phyloP scores from a whole-genome alignment of 1,284 basidiomycete genomes.

The Vanrija humicola region DNA sequence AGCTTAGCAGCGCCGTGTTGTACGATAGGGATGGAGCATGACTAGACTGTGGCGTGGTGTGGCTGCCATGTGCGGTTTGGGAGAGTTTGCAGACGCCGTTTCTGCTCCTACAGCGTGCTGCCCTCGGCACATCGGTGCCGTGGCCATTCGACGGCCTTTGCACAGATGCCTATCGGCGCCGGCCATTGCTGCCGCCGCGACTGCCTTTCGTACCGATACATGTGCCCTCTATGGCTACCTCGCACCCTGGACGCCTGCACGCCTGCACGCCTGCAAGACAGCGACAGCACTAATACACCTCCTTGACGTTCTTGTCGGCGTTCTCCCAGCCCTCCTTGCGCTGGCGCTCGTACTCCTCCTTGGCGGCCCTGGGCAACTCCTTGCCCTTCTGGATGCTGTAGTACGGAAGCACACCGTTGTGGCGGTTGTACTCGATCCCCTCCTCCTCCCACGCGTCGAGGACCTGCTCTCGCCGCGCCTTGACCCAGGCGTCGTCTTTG shows the following conservation, averaged over 20 bases:
- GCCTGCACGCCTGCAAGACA: neutral
- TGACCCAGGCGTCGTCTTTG: slow-evolving; percentile 45
- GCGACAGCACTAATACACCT: neutral
- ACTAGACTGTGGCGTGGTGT: neutral
- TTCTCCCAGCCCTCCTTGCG: slow-evolving; percentile 45
- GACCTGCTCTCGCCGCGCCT: slow-evolving; percentile 33
- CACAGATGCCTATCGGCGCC: too few relatives aligned
- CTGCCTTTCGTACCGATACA: too few relatives aligned
- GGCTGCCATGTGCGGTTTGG: neutral
- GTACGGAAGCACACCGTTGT: slow-evolving; percentile 35
- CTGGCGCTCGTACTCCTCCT: slow-evolving; percentile 43
- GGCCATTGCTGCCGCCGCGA: too few relatives aligned
- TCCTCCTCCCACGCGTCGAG: slow-evolving; percentile 36
- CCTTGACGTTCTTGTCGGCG: neutral
- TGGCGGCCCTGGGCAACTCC: slow-evolving; percentile 18
- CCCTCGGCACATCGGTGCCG: too few relatives aligned
- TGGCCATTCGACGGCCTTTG: too few relatives aligned
- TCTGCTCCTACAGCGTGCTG: too few relatives aligned
- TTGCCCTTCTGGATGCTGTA: slow-evolving; percentile 2
- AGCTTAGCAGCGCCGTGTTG: slow-evolving; percentile 4
- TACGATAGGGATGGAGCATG: slow-evolving; percentile 10
- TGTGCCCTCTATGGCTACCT: too few relatives aligned
- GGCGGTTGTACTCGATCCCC: slow-evolving; percentile 31
- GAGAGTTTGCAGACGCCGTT: too few relatives aligned
- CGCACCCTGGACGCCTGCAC: neutral